Conservation (phyloP, 257 asterid species). For the Paraleonurus japonicus region DNA sequence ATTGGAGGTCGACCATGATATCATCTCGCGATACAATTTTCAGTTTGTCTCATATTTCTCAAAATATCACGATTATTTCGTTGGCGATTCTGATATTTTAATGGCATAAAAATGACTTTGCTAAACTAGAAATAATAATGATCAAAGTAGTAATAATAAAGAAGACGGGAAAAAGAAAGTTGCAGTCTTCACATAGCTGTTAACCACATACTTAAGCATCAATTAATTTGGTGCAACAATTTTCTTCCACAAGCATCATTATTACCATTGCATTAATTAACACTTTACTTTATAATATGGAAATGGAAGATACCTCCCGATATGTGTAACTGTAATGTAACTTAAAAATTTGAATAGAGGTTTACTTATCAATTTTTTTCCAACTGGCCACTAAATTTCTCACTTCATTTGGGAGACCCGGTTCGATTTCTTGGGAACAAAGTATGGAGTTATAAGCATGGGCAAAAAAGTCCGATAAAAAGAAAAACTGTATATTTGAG, state of each 20-base stretch:
- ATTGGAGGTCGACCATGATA: not conserved
- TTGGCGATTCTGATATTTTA: not conserved
- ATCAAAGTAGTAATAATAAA: not conserved
- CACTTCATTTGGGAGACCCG: too few species aligned
- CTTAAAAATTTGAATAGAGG: too few species aligned
- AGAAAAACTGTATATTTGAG: too few species aligned
- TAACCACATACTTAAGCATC: constrained; percentile 21
- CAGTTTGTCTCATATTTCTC: not conserved
- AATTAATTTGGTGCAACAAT: constrained; percentile 22
- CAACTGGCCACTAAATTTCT: too few species aligned
- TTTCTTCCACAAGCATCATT: not conserved
- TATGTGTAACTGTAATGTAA: too few species aligned
- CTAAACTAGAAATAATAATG: not conserved
- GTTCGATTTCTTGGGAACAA: too few species aligned
- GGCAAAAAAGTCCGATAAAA: too few species aligned
- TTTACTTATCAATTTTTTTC: too few species aligned
- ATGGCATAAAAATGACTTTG: not conserved
- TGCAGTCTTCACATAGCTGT: constrained; percentile 28
- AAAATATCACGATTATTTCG: constrained; percentile 8
- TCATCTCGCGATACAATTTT: not conserved
- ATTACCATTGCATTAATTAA: not conserved
- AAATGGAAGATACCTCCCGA: too few species aligned
- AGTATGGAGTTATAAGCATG: too few species aligned
- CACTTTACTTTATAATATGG: not conserved
- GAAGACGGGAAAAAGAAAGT: constrained; percentile 9